Evolutionary conservation across 139 green algal species (phyloP), one percentile per base, ranked within the genome.

Genomic region (Edaphochlamys debaryana): DNA sequence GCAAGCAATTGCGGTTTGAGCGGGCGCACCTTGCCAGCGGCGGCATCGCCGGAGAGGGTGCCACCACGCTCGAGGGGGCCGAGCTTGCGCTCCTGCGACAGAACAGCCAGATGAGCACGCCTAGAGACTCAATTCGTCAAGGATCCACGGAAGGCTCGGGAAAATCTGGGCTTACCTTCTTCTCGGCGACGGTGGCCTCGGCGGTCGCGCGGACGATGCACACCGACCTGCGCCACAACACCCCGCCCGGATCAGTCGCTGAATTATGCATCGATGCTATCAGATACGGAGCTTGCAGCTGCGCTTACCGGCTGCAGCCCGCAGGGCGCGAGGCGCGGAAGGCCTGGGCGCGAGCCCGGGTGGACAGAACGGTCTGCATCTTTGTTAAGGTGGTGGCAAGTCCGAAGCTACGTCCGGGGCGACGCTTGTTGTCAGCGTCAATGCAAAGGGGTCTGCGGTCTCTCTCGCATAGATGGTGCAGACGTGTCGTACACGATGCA

Each of bases 1-100:
- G n/a, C n/a, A n/a, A n/a, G n/a, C n/a, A n/a, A n/a, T n/a, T n/a
- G 60, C 60, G 25, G 11, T 37, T 34, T 22, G 60, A 37, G 60
- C 60, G 29, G 25, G 45, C 45, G 45, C 45, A 54, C 45, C 88
- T 96, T 96, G 85, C 93, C 94, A 50, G 92, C 90, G 37, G 94
- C 93, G 34, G 79, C 84, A 2, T 85, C 92, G 45, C 92, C 94
- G 48, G 84, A 89, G 29, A 96, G 84, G 22, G 94, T 96, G 76
- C 94, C 94, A 74, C 94, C 94, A 40, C 86, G 90, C 84, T 93
- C 67, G 62, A 96, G 90, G 27, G 93, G 94, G 13, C 74, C 79
- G 3, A 67, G 85, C 85, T 94, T 95, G 73, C 92, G 89, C 67
- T 93, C 90, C 85, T 92, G 82, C 64, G 9, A 67, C 1, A 42